Conservation (phyloP, 2,329 filamentous ascomycete genomes). For the Colletotrichum sojae region DNA sequence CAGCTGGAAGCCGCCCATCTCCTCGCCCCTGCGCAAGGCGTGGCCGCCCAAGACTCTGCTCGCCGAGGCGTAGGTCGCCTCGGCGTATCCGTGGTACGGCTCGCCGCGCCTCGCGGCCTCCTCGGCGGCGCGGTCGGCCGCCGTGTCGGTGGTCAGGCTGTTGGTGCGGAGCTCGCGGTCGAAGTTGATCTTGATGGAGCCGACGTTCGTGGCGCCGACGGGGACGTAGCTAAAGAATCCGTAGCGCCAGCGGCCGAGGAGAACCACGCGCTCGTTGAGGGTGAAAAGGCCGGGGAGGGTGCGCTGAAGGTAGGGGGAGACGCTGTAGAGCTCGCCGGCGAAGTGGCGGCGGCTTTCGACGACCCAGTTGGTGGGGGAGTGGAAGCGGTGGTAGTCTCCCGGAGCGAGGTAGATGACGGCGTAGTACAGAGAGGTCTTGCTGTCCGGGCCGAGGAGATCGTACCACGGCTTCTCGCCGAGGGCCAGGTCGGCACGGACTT, state of each 20-base stretch:
- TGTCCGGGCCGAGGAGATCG: conserved; percentile 72
- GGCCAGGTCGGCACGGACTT: conserved; percentile 88
- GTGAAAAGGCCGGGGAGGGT: conserved; percentile 96
- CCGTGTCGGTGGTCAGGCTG: conserved; percentile 91
- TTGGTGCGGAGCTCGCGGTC: conserved; percentile 95
- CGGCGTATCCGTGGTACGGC: conserved; percentile 89
- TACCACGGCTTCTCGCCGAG: conserved; percentile 80
- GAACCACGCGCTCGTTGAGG: conserved; percentile 93
- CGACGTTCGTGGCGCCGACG: conserved; percentile 97
- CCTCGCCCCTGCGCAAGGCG: conserved; percentile 87
- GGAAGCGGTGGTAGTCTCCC: conserved; percentile 98
- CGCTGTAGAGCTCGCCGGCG: conserved; percentile 93
- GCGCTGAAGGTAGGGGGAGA: conserved; percentile 94
- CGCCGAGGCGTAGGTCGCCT: conserved; percentile 88
- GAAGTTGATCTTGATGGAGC: conserved; percentile 97
- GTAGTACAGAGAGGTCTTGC: conserved; percentile 87
- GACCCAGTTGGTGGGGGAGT: conserved; percentile 95
- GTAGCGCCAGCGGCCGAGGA: conserved; percentile 94
- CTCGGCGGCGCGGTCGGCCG: conserved; percentile 87
- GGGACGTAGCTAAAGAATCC: conserved; percentile 98
- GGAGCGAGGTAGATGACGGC: conserved; percentile 96
- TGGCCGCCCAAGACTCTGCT: conserved; percentile 86
- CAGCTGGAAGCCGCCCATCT: conserved; percentile 98
- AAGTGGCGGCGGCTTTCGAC: conserved; percentile 97
- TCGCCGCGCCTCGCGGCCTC: conserved; percentile 83